Conservation (phyloP, 169 alveolate genomes). For the Plasmodium blacklocki region DNA sequence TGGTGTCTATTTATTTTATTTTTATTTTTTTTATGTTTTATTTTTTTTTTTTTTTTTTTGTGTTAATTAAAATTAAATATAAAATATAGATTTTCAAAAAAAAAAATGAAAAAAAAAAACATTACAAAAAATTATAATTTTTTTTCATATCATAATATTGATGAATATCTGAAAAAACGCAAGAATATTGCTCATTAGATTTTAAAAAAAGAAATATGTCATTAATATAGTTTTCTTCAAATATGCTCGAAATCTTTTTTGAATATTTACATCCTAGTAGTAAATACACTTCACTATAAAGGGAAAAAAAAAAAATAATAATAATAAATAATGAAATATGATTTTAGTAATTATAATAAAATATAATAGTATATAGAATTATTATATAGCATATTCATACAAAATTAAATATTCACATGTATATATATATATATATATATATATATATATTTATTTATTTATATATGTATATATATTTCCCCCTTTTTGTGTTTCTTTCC, state of each 20-base stretch:
- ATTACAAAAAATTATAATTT: slow-evolving; percentile 35
- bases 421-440: neutral
- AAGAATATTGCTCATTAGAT: slow-evolving; percentile 27
- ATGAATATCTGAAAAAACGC: slow-evolving; percentile 62
- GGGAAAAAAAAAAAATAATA: slow-evolving; percentile 9
- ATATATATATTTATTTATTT: neutral
- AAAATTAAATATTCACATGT: neutral
- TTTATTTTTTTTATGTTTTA: slow-evolving; percentile 11
- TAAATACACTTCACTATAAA: slow-evolving; percentile 56
- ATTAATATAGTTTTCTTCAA: slow-evolving; percentile 47
- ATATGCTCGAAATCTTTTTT: slow-evolving; percentile 1
- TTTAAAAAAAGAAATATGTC: slow-evolving; percentile 63
- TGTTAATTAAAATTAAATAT: neutral
- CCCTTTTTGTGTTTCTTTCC: neutral
- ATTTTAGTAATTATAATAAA: too few relatives aligned
- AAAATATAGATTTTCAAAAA: neutral
- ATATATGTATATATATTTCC: neutral
- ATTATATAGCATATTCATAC: neutral
- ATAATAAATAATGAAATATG: neutral
- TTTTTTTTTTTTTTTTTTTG: slow-evolving; percentile 10
- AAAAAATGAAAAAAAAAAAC: neutral
- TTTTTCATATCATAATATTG: slow-evolving; percentile 31
- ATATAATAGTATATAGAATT: neutral
- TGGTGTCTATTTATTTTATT: slow-evolving; percentile 1
- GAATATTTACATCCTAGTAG: slow-evolving; percentile 37